Evolutionary conservation across 2,329 filamentous ascomycete species (phyloP), one percentile per base, ranked within the genome.

Genomic region (Ophiobolus disseminans): DNA sequence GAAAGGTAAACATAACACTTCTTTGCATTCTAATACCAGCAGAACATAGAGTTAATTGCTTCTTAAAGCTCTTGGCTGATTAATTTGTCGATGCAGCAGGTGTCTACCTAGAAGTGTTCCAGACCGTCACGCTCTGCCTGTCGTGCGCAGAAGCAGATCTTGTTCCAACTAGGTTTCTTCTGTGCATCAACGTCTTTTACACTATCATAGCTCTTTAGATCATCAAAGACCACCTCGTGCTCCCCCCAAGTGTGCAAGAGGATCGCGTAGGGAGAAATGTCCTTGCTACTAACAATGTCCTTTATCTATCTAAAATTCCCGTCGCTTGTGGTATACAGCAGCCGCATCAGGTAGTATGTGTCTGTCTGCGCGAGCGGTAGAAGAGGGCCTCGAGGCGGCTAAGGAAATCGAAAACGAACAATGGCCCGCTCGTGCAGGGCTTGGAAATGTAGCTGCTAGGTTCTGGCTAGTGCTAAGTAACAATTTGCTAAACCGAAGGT

Each of bases 1-100:
- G 59, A 38, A 7, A 62, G 44, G 13, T 31, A 60, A 11, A 57
- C 59, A 9, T 62, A 60, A n/a, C 59, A 62, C 20, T 28, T 60
- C 0, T 19, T 1, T 2, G 57, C 49, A 0, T 50, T 42, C 21
- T 43, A 36, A 4, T 62, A 62, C 59, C 59, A 62, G 7, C 36
- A 32, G 7, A 62, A 62, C 57, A 62, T 60, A 1, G 58, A 60
- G 14, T 58, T 60, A 9, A 43, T 57, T 7, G 55, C 43, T 23
- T 26, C 48, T 3, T 25, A n/a, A 20, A 51, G 13, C 11, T 58
- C 51, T 3, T 31, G 10, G 10, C 13, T 23, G 16, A 34, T 41
- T 0, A 17, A 14, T 22, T 54, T 56, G 45, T 58, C 25, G n/a
- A 58, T 59, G 16, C 56, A 58, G 36, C 52, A 55, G 1, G 55